Base-by-base conservation (phyloP, 768 basidiomycete species). In the Cytidiella melzeri region DNA sequence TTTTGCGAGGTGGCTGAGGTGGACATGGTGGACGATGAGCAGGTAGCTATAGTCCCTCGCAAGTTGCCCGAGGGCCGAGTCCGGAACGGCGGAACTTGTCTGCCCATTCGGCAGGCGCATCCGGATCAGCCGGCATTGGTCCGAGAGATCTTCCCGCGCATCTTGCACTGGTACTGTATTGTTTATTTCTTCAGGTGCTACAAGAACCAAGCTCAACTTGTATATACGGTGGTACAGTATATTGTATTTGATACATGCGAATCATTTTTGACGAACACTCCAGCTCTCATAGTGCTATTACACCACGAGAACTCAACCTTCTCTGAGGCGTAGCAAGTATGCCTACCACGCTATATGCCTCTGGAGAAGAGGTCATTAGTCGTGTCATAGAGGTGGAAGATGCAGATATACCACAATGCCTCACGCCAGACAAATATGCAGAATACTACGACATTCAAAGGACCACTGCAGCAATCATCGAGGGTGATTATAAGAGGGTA, bases 401-500 rank as follows among this genome's bases (percentile, higher is more conserved):
- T 18, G 71, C 73, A 34, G 60, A 61, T 5, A 4, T 50, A 1
- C 48, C 55, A 0, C 39, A 15, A 9, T 58, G 66, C 26, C 47
- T 62, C 4, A 65, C 70, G 2, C 28, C 55, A 3, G 64, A 65
- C 2, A 71, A 77, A 21, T 72, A 92, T 38, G 74, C 77, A 25
- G 70, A 80, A 3, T 84, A 81, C 46, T 94, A 89, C 56, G 91
- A 93, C 57, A 80, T 92, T 52, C 70, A 79, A 18, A 67, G 79
- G 52, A 92, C 88, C 1, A 74, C 76, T 2, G 57, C 72, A 15
- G 74, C 81, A 59, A 83, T 94, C 51, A 49, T 74, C 20, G 63
- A 69, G 18, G 80, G 81, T 1, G 73, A 76, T 52, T 92, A 81
- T 68, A 84, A 83, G 65, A 74, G 87, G 58, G 91, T 92, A 52